Percentiles rank a stretch among this genome's conserved stretches.
These are phyloP conservation scores for Diaporthe vexans DNA, from an alignment of 2,329 filamentous ascomycete species.

Conservation along the genomic window DNA sequence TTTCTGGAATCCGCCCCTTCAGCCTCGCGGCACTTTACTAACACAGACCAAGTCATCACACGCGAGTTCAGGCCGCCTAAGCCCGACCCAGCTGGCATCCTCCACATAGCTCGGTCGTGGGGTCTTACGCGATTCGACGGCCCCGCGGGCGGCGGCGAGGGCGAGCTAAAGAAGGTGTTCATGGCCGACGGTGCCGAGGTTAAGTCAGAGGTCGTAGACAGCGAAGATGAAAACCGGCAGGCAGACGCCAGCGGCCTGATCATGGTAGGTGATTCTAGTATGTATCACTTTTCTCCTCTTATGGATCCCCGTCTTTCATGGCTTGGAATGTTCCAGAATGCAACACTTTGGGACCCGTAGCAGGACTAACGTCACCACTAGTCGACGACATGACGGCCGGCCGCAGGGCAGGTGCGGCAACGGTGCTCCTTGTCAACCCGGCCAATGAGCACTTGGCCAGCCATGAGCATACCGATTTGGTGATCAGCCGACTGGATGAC, in stretches of 20 bases:
- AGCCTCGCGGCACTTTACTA: background rate
- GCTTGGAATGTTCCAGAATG: too few relatives aligned
- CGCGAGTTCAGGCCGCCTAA: constrained; percentile 88
- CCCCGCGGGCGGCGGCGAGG: constrained; percentile 4
- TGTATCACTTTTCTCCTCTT: too few relatives aligned
- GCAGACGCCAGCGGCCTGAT: constrained; percentile 65
- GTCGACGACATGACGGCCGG: constrained; percentile 95
- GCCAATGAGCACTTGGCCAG: constrained; percentile 78
- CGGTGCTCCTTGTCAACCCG: constrained; percentile 89
- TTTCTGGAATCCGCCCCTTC: too few relatives aligned
- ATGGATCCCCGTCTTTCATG: too few relatives aligned
- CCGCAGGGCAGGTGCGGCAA: constrained; percentile 84
- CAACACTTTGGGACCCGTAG: too few relatives aligned
- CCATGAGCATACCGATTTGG: constrained; percentile 83
- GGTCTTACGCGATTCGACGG: constrained; percentile 60
- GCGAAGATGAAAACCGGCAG: constrained; percentile 46
- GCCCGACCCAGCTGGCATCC: constrained; percentile 87
- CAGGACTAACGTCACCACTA: too few relatives aligned
- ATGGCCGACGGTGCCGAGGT: constrained; percentile 33
- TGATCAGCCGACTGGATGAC: constrained; percentile 80
- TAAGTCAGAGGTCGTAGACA: constrained; percentile 43
- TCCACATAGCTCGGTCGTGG: constrained; percentile 88
- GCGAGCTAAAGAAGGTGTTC: constrained; percentile 19
- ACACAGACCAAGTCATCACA: constrained; percentile 71
- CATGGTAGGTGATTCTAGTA: constrained; percentile 79